Evolutionary conservation across 208 protist genomes (phyloP).

Genomic region (Trypanosoma conorhini): DNA sequence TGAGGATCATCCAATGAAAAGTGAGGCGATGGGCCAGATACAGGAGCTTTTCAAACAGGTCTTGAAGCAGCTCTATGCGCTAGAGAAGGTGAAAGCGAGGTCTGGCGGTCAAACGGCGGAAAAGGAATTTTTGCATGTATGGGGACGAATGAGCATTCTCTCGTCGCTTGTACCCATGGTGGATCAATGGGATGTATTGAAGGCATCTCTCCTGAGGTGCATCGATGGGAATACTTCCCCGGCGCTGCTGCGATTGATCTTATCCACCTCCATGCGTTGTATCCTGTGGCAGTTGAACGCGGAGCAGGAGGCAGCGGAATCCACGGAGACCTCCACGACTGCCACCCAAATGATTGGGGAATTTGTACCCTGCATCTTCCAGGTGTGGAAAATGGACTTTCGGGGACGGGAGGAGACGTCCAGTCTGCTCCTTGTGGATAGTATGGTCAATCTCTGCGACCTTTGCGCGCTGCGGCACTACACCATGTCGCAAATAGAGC

Average conservation of each 20-base stretch:
- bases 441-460: conserved; percentile 67
- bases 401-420: conserved; percentile 1
- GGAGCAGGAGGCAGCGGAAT: conserved; percentile 11
- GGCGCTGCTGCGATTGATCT: conserved; percentile 35
- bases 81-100: not conserved
- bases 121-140: conserved; percentile 35
- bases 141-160: conserved; percentile 59
- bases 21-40: conserved; percentile 66
- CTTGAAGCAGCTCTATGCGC: conserved; percentile 38
- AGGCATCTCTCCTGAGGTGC: conserved; percentile 25
- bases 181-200: conserved; percentile 52
- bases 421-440: conserved; percentile 28
- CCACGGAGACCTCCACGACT: not conserved
- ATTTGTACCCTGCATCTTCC: conserved; percentile 23
- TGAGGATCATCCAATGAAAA: conserved; percentile 59
- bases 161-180: conserved; percentile 46
- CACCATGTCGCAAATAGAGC: conserved; percentile 55
- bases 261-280: conserved; percentile 48
- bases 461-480: conserved; percentile 52
- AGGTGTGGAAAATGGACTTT: conserved; percentile 18
- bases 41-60: conserved; percentile 62
- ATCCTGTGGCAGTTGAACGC: conserved; percentile 55
- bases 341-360: conserved; percentile 30
- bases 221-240: conserved; percentile 16
- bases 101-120: conserved; percentile 2